Conservation (phyloP, 1,284 basidiomycete species). For the Veloporphyrellus conicus region DNA sequence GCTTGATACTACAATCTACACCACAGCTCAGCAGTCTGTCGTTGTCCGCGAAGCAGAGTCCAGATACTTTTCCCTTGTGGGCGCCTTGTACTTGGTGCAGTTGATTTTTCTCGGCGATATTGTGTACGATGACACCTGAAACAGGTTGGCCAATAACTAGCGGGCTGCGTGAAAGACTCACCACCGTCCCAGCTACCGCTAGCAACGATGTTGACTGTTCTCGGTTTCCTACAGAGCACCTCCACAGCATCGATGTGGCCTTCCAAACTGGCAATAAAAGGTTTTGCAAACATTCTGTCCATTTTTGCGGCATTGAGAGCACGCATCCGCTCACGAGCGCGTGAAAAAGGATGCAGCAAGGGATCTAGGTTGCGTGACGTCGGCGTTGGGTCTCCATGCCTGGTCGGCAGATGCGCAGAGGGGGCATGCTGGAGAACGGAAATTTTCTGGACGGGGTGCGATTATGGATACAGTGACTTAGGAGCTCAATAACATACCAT, state of each 20-base stretch:
- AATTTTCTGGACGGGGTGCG: conserved; percentile 60
- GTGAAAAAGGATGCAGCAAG: conserved; percentile 89
- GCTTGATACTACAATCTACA: conserved; percentile 85
- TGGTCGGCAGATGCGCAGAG: conserved; percentile 63
- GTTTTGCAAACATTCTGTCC: conserved; percentile 95
- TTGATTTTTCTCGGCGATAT: conserved; percentile 68
- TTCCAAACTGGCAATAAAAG: conserved; percentile 86
- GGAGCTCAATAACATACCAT: conserved; percentile 20
- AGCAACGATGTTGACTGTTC: conserved; percentile 77
- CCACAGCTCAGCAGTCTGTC: conserved; percentile 85
- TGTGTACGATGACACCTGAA: conserved; percentile 83
- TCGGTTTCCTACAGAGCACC: conserved; percentile 75
- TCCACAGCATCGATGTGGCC: conserved; percentile 97
- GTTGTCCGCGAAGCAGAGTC: conserved; percentile 68
- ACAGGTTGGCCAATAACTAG: neutral
- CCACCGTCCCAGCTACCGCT: conserved; percentile 96
- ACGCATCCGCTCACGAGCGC: conserved; percentile 88
- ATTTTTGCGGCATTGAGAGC: conserved; percentile 96
- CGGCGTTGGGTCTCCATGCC: conserved; percentile 80
- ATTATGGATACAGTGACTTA: conserved; percentile 3
- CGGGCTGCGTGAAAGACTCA: conserved; percentile 29
- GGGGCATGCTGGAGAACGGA: conserved; percentile 84
- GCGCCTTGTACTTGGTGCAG: conserved; percentile 72
- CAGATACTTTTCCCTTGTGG: conserved; percentile 91
- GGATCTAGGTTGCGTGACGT: conserved; percentile 91